Evolutionary conservation across 2,329 filamentous ascomycete species (phyloP).

Genomic region (Claviceps sp.): DNA sequence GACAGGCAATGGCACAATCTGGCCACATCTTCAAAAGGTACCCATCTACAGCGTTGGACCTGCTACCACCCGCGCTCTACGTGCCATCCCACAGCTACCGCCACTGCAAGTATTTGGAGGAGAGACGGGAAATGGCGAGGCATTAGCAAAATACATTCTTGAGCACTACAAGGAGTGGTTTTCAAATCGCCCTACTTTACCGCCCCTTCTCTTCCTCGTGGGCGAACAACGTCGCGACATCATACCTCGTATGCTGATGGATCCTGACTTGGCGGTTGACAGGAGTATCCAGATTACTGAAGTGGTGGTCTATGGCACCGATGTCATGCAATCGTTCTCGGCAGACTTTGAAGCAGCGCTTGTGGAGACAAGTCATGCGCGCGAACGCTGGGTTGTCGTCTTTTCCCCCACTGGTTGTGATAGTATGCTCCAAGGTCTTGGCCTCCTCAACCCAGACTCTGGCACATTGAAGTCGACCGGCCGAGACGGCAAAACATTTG

Average conservation of each 20-base stretch:
- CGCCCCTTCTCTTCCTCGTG: conserved; percentile 70
- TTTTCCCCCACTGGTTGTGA: conserved; percentile 56
- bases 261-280: conserved; percentile 31
- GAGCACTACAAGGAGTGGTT: conserved; percentile 55
- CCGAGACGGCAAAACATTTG: conserved; percentile 36
- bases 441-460: conserved; percentile 33
- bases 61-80: conserved; percentile 64
- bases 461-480: conserved; percentile 21
- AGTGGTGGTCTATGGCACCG: conserved; percentile 75
- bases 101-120: conserved; percentile 57
- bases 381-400: conserved; percentile 59
- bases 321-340: conserved; percentile 67
- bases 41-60: conserved; percentile 68
- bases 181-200: conserved; percentile 29
- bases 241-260: conserved; percentile 70
- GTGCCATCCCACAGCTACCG: conserved; percentile 35
- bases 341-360: conserved; percentile 46
- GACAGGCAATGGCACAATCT: background rate
- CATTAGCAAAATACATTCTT: conserved; percentile 65
- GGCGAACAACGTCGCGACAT: conserved; percentile 83
- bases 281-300: conserved; percentile 58
- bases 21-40: conserved; percentile 41
- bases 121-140: conserved; percentile 75
- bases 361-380: conserved; percentile 24
- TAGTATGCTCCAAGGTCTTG: conserved; percentile 41